These are phyloP conservation scores for Epichloe scottii DNA, from an alignment of 2,329 filamentous ascomycete genomes.

Conservation along the genomic window DNA sequence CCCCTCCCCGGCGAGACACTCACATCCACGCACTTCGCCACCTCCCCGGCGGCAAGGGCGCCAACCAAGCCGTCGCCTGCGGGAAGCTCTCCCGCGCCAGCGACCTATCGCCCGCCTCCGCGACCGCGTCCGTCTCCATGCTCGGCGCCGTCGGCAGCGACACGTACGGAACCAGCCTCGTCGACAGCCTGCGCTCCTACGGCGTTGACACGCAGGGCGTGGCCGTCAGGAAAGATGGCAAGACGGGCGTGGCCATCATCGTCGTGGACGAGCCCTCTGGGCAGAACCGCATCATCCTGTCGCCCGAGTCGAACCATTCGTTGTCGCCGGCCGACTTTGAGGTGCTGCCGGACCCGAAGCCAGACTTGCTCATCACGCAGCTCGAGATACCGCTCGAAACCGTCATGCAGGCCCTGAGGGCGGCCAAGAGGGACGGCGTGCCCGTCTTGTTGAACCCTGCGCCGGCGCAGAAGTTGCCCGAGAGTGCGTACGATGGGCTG, in stretches of 20 bases:
- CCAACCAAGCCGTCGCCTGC: conserved; percentile 87
- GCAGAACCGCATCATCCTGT: conserved; percentile 66
- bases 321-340: conserved; percentile 25
- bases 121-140: conserved; percentile 45
- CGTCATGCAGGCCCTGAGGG: conserved; percentile 46
- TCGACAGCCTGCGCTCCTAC: conserved; percentile 42
- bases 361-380: conserved; percentile 61
- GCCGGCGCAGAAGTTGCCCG: conserved; percentile 57
- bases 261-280: conserved; percentile 60
- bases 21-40: conserved; percentile 63
- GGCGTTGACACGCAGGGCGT: conserved; percentile 51
- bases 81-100: conserved; percentile 59
- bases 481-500: conserved; percentile 51
- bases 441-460: conserved; percentile 77
- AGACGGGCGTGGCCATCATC: conserved; percentile 63
- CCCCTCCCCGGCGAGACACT: conserved; percentile 80
- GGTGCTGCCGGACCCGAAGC: conserved; percentile 23
- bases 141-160: conserved; percentile 62
- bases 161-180: conserved; percentile 49
- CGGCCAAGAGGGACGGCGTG: conserved; percentile 34
- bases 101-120: conserved; percentile 19
- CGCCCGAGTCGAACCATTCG: conserved; percentile 56
- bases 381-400: conserved; percentile 62
- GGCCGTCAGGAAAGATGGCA: conserved; percentile 25
- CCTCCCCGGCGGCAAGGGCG: conserved; percentile 84